Percentiles rank a stretch among this genome's conserved stretches.
Conservation (phyloP, 2,329 filamentous ascomycete genomes). For the Beauveria sp. region DNA sequence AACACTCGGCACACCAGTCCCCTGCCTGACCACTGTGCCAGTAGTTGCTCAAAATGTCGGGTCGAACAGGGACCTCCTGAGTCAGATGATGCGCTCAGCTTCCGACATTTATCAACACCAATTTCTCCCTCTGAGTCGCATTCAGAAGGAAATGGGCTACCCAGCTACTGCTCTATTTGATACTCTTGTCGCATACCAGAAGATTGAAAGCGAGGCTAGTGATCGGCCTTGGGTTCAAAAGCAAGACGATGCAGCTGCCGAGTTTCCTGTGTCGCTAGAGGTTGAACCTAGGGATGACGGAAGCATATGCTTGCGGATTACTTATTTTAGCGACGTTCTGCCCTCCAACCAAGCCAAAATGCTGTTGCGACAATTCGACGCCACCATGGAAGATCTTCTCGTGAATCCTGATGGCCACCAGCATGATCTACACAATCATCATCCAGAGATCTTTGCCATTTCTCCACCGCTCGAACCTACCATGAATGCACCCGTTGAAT, state of each 20-base stretch:
- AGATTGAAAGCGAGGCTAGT: slow-evolving; percentile 28
- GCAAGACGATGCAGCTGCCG: slow-evolving; percentile 60
- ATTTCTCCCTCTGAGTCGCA: slow-evolving; percentile 59
- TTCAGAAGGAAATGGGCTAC: slow-evolving; percentile 65
- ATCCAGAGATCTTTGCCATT: slow-evolving; percentile 51
- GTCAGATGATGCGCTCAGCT: slow-evolving; percentile 59
- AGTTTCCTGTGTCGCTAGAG: slow-evolving; percentile 78
- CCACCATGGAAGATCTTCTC: slow-evolving; percentile 52
- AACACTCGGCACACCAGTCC: slow-evolving; percentile 58
- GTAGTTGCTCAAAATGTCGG: slow-evolving; percentile 50
- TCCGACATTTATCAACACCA: slow-evolving; percentile 60
- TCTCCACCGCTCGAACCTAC: slow-evolving; percentile 50
- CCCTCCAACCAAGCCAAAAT: slow-evolving; percentile 60
- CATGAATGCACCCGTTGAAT: slow-evolving; percentile 48
- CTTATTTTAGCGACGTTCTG: slow-evolving; percentile 55
- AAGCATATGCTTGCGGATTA: slow-evolving; percentile 55
- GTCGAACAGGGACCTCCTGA: slow-evolving; percentile 50
- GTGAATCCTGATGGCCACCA: slow-evolving; percentile 35
- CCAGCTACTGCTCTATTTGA: slow-evolving; percentile 67
- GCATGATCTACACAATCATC: slow-evolving; percentile 26
- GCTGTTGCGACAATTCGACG: slow-evolving; percentile 65
- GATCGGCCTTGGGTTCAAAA: slow-evolving; percentile 48
- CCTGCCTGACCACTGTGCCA: slow-evolving; percentile 76
- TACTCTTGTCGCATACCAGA: slow-evolving; percentile 79
- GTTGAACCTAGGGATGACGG: slow-evolving; percentile 49